Conservation (phyloP, 2,329 filamentous ascomycete genomes). For the Furcasterigmium furcatum region DNA sequence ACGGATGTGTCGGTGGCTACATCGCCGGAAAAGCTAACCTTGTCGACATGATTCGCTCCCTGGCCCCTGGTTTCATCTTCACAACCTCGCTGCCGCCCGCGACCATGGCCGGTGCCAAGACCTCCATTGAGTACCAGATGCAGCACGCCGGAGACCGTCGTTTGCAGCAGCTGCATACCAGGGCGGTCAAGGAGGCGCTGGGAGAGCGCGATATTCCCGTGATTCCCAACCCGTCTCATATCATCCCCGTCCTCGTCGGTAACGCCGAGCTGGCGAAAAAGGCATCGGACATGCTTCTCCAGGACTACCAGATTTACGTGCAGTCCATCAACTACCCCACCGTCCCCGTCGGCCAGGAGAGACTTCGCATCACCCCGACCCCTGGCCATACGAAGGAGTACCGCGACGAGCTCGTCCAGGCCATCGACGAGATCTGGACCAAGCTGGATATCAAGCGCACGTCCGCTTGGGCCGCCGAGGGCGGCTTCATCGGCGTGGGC, state of each 20-base stretch:
- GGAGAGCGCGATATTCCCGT: slow-evolving; percentile 83
- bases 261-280: slow-evolving; percentile 90
- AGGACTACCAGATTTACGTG: slow-evolving; percentile 91
- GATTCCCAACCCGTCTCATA: slow-evolving; percentile 96
- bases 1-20: slow-evolving; percentile 96
- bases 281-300: slow-evolving; percentile 87
- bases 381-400: slow-evolving; percentile 85
- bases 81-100: slow-evolving; percentile 94
- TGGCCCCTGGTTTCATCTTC: slow-evolving; percentile 98
- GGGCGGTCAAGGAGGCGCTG: slow-evolving; percentile 85
- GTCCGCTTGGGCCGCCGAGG: slow-evolving; percentile 84
- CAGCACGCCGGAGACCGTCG: slow-evolving; percentile 79
- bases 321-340: slow-evolving; percentile 99
- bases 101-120: slow-evolving; percentile 90
- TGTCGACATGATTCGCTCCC: slow-evolving; percentile 88
- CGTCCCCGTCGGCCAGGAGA: slow-evolving; percentile 95
- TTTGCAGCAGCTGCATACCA: slow-evolving; percentile 94
- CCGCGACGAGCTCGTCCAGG: slow-evolving; percentile 80
- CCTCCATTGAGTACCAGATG: slow-evolving; percentile 93
- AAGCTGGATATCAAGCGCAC: slow-evolving; percentile 89
- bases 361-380: slow-evolving; percentile 92
- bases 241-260: slow-evolving; percentile 89
- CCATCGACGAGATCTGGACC: slow-evolving; percentile 84
- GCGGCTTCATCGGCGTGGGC: slow-evolving; percentile 93
- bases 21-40: slow-evolving; percentile 86